Evolutionary conservation across 2,329 filamentous ascomycete species (phyloP), one percentile per base, ranked within the genome.

Genomic region (Moelleriella libera): DNA sequence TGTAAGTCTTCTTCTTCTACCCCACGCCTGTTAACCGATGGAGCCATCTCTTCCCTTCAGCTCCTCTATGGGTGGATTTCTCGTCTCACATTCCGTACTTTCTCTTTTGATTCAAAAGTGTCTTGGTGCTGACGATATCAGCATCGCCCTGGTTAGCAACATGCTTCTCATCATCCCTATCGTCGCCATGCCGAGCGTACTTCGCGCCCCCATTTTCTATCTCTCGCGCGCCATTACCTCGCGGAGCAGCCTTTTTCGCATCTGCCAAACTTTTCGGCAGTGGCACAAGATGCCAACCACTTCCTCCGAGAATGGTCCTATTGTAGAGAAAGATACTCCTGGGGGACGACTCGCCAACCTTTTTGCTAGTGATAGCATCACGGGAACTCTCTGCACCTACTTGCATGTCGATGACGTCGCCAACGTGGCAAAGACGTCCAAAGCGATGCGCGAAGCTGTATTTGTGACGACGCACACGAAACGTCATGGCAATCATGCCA

Each of bases 341-440:
- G 34, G 34, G 3, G 12, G 8, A 37, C 8, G 12, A 12, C 4
- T 37, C 8, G 34, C 34, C 34, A 37, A 5, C 2, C 34, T 50
- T 5, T 49, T 52, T 30, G 21, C 34, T 4, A 30, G 47, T 30
- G 50, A 54, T 30, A 30, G 14, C 9, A 45, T 54, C 7, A 50
- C 50, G 6, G 29, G 46, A 28, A 31, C 39, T 21, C n/a, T 53
- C 5, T 50, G 44, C 3, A 29, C n/a, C 3, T 34, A 50, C 45
- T 40, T 54, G 39, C 51, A 54, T 43, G 50, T 52, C 41, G 41
- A 44, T 21, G 52, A 54, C 44, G 28, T 54, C 4, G 12, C 43
- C 14, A 54, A 52, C 41, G 44, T 52, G 11, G 45, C 52, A 8
- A n/a, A 37, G 29, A 45, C 52, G 14, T 54, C 52, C 3, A 46